These are phyloP conservation scores for Anastatica hierochuntica DNA, from an alignment of 345 rosid species.

Conservation along the genomic window DNA sequence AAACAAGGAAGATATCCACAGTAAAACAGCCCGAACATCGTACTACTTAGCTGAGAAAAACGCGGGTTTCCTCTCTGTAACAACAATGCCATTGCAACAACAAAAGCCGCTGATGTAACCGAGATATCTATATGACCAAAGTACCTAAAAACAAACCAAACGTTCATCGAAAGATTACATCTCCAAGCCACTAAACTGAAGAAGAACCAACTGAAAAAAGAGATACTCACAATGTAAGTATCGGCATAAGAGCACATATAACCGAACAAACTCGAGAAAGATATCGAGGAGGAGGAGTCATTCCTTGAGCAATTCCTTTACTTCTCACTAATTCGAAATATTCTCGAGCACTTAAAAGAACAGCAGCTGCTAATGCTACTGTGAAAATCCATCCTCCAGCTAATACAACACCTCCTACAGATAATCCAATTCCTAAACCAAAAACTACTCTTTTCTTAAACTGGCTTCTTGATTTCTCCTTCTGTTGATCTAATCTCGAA, in stretches of 20 bases:
- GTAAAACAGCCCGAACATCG: conserved; percentile 81
- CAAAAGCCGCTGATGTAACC: conserved; percentile 71
- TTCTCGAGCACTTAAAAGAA: conserved; percentile 70
- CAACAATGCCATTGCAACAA: conserved; percentile 71
- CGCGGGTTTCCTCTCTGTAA: conserved; percentile 91
- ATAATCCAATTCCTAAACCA: conserved; percentile 71
- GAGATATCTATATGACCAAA: conserved; percentile 83
- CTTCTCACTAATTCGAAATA: conserved; percentile 88
- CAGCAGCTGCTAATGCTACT: conserved; percentile 47
- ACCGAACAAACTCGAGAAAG: conserved; percentile 86
- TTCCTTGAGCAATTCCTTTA: conserved; percentile 75
- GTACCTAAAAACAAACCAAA: conserved; percentile 38
- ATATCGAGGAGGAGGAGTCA: conserved; percentile 96
- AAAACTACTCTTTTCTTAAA: conserved; percentile 53
- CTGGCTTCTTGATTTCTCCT: conserved; percentile 40
- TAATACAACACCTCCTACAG: conserved; percentile 71
- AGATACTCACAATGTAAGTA: conserved; percentile 76
- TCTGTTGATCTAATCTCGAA: conserved; percentile 28
- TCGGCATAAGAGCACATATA: conserved; percentile 76
- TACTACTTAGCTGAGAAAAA: conserved; percentile 83
- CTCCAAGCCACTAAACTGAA: too few species aligned
- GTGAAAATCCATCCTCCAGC: conserved; percentile 93
- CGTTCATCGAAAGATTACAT: conserved; percentile 2
- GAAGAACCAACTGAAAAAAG: too few species aligned
- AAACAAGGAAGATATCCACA: conserved; percentile 96